Conservation (phyloP, 2,329 filamentous ascomycete species). For the Teratosphaeria zuluensis region DNA sequence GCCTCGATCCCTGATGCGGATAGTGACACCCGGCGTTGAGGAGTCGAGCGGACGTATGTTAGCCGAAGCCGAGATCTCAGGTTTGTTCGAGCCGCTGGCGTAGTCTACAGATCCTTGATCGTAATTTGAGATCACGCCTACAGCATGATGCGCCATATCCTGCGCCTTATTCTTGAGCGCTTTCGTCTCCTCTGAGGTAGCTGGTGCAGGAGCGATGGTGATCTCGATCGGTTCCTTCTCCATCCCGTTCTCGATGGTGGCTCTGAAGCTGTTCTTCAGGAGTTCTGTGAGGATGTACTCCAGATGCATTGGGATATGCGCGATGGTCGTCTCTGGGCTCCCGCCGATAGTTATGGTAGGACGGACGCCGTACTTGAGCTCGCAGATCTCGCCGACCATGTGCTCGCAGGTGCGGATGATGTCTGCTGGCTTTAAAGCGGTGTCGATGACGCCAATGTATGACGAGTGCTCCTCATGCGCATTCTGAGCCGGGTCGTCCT, state of each 20-base stretch:
- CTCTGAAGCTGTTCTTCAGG: conserved; percentile 92
- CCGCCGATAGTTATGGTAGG: conserved; percentile 75
- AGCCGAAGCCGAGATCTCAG: conserved; percentile 15
- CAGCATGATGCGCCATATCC: conserved; percentile 4
- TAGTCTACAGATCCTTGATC: conserved; percentile 29
- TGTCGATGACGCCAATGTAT: conserved; percentile 95
- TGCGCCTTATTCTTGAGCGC: conserved; percentile 11
- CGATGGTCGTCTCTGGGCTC: conserved; percentile 77
- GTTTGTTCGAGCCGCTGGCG: conserved; percentile 19
- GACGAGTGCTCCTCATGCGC: conserved; percentile 38
- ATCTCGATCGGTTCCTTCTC: conserved; percentile 77
- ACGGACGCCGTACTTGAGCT: conserved; percentile 85
- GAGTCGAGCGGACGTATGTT: conserved; percentile 37
- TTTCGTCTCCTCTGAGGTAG: conserved; percentile 31
- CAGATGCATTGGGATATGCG: conserved; percentile 88
- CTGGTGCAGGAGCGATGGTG: conserved; percentile 68
- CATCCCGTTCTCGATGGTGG: conserved; percentile 75
- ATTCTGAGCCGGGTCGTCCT: conserved; percentile 35
- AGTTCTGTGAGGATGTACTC: conserved; percentile 97
- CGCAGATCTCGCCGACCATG: conserved; percentile 92
- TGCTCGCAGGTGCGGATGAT: conserved; percentile 78
- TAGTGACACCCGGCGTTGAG: conserved; percentile 73
- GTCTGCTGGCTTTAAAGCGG: conserved; percentile 67
- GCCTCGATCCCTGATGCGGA: conserved; percentile 89
- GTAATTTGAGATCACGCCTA: conserved; percentile 20